Conservation (phyloP, 2,329 filamentous ascomycete species). For the Tolypocladium ophioglossoides region DNA sequence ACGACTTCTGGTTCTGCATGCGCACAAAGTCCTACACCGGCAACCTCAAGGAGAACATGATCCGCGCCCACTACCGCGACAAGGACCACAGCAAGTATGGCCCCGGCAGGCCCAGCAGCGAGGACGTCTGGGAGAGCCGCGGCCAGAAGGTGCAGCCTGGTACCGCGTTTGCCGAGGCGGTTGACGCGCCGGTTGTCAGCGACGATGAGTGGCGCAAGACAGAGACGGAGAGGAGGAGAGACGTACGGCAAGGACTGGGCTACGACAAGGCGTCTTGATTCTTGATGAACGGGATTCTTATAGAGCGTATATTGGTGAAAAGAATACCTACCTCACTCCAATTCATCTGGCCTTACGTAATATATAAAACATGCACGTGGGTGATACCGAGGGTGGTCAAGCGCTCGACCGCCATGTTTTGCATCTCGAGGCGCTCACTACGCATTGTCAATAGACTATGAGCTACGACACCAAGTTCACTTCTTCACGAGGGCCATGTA, state of each 20-base stretch:
- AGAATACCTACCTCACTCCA: background rate
- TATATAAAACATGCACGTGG: no score
- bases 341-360: background rate
- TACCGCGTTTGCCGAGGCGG: constrained; percentile 31
- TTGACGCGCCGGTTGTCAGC: constrained; percentile 24
- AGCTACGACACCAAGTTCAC: no score
- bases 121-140: constrained; percentile 81
- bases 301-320: background rate
- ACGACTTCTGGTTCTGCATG: constrained; percentile 98
- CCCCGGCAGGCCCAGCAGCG: constrained; percentile 57
- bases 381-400: no score
- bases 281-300: background rate
- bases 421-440: no score
- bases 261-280: constrained; percentile 11
- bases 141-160: constrained; percentile 44
- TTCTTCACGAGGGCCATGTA: background rate
- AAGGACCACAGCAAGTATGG: constrained; percentile 57
- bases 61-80: constrained; percentile 57
- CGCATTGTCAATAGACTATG: no score
- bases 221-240: constrained; percentile 21
- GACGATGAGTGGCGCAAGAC: constrained; percentile 33
- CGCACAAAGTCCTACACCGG: constrained; percentile 56
- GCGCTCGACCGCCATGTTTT: no score
- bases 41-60: constrained; percentile 46
- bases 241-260: constrained; percentile 22